These are phyloP conservation scores for Coccomyxa subellipsoidea DNA, from an alignment of 163 green algal genomes.

Conservation along the genomic window DNA sequence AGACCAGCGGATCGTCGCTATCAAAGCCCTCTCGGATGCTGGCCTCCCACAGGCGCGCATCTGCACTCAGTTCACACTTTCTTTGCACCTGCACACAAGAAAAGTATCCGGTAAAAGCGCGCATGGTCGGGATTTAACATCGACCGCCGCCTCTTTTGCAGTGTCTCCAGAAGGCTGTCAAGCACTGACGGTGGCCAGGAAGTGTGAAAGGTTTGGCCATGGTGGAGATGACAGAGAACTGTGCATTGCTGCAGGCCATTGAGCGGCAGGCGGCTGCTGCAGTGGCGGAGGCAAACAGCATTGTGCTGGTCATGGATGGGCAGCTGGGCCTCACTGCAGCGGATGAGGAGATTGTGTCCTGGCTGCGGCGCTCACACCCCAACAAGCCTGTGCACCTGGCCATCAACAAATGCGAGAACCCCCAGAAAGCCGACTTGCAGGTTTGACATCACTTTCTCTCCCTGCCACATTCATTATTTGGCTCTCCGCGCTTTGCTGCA, in stretches of 20 bases:
- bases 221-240: no score
- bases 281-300: conserved; percentile 78
- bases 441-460: neutral
- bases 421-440: conserved; percentile 53
- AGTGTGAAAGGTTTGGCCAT: no score
- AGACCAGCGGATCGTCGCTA: conserved; percentile 31
- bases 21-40: conserved; percentile 55
- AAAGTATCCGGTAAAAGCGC: no score
- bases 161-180: no score
- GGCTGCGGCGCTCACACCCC: conserved; percentile 70
- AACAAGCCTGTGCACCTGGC: conserved; percentile 79
- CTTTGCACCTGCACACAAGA: no score
- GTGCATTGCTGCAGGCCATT: conserved; percentile 56
- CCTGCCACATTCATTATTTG: no score
- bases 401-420: conserved; percentile 98
- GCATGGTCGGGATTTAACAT: no score
- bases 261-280: conserved; percentile 83
- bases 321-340: conserved; percentile 68
- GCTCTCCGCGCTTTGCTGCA: no score
- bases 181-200: no score
- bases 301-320: conserved; percentile 92
- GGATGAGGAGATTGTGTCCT: conserved; percentile 88
- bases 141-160: no score
- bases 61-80: neutral
- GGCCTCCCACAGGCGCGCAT: conserved; percentile 48